These are phyloP conservation scores for Glarea lozoyensis DNA, from an alignment of 495 filamentous ascomycete genomes.

Conservation along the genomic window DNA sequence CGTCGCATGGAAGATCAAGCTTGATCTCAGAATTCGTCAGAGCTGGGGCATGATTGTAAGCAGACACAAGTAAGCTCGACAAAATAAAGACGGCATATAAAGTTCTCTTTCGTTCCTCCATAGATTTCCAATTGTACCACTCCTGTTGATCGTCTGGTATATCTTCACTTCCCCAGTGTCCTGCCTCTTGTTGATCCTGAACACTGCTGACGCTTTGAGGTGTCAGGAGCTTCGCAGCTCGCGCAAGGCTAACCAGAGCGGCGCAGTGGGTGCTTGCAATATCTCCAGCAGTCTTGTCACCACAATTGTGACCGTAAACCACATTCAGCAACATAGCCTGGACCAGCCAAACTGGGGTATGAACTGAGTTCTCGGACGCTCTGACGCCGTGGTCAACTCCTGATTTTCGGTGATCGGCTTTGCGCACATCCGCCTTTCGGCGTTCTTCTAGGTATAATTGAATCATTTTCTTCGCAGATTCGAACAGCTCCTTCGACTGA, in stretches of 20 bases:
- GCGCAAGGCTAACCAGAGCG: constrained; percentile 81
- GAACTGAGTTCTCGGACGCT: constrained; percentile 54
- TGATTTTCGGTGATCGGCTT: constrained; percentile 59
- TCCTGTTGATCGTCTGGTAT: constrained; percentile 65
- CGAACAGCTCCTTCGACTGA: constrained; percentile 79
- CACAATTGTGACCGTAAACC: constrained; percentile 92
- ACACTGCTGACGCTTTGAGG: constrained; percentile 23
- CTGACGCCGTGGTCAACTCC: constrained; percentile 34
- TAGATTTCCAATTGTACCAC: constrained; percentile 82
- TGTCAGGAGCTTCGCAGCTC: constrained; percentile 68
- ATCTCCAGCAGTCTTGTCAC: constrained; percentile 80
- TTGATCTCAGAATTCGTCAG: constrained; percentile 92
- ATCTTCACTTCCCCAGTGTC: constrained; percentile 29
- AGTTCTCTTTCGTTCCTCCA: constrained; percentile 90
- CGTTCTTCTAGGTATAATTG: constrained; percentile 88
- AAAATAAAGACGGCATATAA: constrained; percentile 86
- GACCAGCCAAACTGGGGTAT: constrained; percentile 94
- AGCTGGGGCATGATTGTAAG: constrained; percentile 85
- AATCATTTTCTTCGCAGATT: constrained; percentile 92
- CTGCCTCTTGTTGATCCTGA: constrained; percentile 30
- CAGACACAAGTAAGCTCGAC: constrained; percentile 83
- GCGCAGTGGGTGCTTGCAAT: constrained; percentile 89
- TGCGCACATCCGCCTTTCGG: constrained; percentile 79
- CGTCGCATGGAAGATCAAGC: constrained; percentile 87
- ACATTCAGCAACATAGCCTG: constrained; percentile 97